Conservation (phyloP, 495 filamentous ascomycete genomes). For the Tuber calosporum region DNA sequence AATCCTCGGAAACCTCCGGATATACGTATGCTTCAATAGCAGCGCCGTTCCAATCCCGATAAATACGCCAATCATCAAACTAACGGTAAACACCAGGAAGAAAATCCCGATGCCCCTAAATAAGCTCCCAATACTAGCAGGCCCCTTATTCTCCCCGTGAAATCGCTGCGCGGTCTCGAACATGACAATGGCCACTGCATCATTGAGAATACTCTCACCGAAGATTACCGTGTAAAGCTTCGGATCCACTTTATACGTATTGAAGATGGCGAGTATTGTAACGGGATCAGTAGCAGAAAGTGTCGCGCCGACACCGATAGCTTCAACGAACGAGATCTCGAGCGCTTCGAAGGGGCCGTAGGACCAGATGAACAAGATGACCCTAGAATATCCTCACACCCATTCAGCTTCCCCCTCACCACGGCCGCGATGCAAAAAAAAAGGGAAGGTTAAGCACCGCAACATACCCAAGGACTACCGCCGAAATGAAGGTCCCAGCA, state of each 20-base stretch:
- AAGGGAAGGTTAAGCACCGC: not conserved
- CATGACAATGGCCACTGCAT: conserved; percentile 95
- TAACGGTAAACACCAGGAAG: conserved; percentile 91
- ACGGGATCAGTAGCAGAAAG: conserved; percentile 95
- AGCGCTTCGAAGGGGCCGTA: conserved; percentile 76
- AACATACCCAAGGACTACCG: conserved; percentile 66
- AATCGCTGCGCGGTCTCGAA: conserved; percentile 96
- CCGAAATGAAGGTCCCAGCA: conserved; percentile 93
- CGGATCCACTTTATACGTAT: conserved; percentile 96
- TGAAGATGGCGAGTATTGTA: conserved; percentile 97
- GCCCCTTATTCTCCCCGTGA: conserved; percentile 49
- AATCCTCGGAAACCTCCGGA: conserved; percentile 86
- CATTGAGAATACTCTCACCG: conserved; percentile 94
- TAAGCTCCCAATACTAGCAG: conserved; percentile 56
- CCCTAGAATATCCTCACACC: conserved; percentile 8
- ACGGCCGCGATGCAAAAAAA: not conserved
- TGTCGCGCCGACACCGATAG: conserved; percentile 89
- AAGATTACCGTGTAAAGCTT: conserved; percentile 98
- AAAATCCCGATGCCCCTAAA: conserved; percentile 91
- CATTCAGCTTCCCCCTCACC: not conserved
- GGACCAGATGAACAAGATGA: conserved; percentile 82
- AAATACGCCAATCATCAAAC: conserved; percentile 75
- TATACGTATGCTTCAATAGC: conserved; percentile 83
- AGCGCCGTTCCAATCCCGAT: conserved; percentile 83
- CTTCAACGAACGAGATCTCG: conserved; percentile 82